Evolutionary conservation across 2,329 filamentous ascomycete genomes (phyloP).

Genomic region (Cladosporium austrohemisphaericum): DNA sequence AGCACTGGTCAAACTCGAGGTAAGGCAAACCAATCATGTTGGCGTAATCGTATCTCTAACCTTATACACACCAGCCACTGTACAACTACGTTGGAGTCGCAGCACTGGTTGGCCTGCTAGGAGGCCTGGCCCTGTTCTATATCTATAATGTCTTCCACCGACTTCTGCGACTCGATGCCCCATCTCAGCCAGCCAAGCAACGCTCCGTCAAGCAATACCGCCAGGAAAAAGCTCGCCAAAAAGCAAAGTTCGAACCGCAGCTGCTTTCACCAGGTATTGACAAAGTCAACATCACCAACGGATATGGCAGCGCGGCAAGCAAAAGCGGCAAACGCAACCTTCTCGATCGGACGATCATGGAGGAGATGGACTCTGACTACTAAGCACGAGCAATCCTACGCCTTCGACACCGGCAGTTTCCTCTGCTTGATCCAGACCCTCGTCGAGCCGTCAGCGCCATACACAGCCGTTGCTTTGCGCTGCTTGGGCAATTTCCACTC

Average conservation of each 20-base stretch:
- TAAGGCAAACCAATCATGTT: too few species aligned
- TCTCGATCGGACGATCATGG: constrained; percentile 64
- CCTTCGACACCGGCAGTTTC: constrained; percentile 11
- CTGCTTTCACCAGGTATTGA: constrained; percentile 21
- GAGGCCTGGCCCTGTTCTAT: constrained; percentile 58
- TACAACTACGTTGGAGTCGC: constrained; percentile 63
- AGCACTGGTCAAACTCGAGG: constrained; percentile 54
- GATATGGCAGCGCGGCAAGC: constrained; percentile 20
- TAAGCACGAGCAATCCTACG: constrained; percentile 27
- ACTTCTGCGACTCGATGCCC: constrained; percentile 23
- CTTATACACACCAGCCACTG: constrained; percentile 37
- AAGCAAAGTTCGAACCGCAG: constrained; percentile 19
- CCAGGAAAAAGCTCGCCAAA: constrained; percentile 27
- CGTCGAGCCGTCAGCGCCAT: constrained; percentile 50
- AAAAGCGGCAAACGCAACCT: constrained; percentile 47
- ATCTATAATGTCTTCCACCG: constrained; percentile 45
- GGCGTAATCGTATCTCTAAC: too few species aligned
- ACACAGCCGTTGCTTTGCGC: constrained; percentile 47
- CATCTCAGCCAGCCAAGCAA: constrained; percentile 14
- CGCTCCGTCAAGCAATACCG: constrained; percentile 33
- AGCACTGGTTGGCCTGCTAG: constrained; percentile 60
- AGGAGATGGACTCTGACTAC: constrained; percentile 61
- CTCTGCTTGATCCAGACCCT: constrained; percentile 50
- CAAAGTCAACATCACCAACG: constrained; percentile 28
- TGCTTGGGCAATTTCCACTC: constrained; percentile 52